These are phyloP conservation scores for Sugiyamaella pinicola DNA, from an alignment of 1,139 yeast genomes.

Conservation along the genomic window DNA sequence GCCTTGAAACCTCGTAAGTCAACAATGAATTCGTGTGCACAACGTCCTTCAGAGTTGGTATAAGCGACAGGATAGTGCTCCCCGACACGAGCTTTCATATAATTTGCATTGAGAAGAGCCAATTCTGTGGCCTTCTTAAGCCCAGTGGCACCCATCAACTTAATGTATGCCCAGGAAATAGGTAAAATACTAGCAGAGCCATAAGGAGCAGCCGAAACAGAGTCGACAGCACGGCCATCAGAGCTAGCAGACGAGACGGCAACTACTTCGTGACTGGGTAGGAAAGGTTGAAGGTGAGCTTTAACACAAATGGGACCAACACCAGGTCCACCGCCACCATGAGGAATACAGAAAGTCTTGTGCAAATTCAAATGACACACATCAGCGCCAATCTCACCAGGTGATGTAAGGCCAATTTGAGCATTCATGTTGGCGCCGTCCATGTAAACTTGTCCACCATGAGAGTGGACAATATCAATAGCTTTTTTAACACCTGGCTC, in stretches of 20 bases:
- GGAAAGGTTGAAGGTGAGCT: slow-evolving; percentile 74
- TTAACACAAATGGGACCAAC: slow-evolving; percentile 98
- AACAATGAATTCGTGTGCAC: slow-evolving; percentile 95
- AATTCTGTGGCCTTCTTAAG: slow-evolving; percentile 82
- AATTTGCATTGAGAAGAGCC: slow-evolving; percentile 94
- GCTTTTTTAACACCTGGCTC: slow-evolving; percentile 90
- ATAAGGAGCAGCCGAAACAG: slow-evolving; percentile 92
- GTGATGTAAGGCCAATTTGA: slow-evolving; percentile 95
- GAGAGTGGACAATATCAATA: slow-evolving; percentile 74
- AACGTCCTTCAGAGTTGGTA: slow-evolving; percentile 67
- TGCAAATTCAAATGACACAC: slow-evolving; percentile 96
- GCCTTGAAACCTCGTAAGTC: slow-evolving; percentile 86
- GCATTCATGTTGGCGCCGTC: slow-evolving; percentile 99
- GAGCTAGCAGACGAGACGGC: slow-evolving; percentile 47
- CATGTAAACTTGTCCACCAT: slow-evolving; percentile 95
- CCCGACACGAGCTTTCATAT: slow-evolving; percentile 79
- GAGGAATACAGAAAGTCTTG: slow-evolving; percentile 96
- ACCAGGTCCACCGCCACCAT: slow-evolving; percentile 99
- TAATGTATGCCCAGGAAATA: slow-evolving; percentile 91
- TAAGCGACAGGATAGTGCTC: slow-evolving; percentile 76
- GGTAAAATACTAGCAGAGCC: slow-evolving; percentile 95
- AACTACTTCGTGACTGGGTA: slow-evolving; percentile 75
- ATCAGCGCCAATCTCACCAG: slow-evolving; percentile 98
- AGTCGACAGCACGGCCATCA: slow-evolving; percentile 50
- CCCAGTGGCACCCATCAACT: slow-evolving; percentile 85